These are phyloP conservation scores for Talaromyces verruculosus DNA, from an alignment of 2,329 filamentous ascomycete genomes.

Conservation along the genomic window DNA sequence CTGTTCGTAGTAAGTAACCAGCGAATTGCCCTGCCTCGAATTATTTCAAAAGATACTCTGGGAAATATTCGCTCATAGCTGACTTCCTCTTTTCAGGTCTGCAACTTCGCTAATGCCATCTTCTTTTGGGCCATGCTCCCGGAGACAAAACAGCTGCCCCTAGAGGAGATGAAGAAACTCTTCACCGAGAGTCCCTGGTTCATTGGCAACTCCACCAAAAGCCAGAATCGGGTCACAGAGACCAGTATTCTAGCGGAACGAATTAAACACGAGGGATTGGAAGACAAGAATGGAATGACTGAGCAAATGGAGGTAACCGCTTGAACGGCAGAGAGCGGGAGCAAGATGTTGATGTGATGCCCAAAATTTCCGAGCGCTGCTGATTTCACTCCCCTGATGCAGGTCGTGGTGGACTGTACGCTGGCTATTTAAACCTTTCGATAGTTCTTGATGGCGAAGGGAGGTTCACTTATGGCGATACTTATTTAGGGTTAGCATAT, in stretches of 20 bases:
- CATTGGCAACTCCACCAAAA: neutral
- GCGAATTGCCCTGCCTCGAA: neutral
- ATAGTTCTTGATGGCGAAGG: neutral
- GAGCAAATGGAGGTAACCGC: neutral
- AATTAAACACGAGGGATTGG: neutral
- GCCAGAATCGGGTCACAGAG: neutral
- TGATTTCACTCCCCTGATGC: neutral
- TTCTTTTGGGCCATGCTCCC: conserved; percentile 28
- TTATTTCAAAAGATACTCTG: neutral
- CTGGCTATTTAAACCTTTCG: neutral
- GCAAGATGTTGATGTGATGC: neutral
- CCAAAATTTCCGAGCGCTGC: neutral
- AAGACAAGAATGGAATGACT: neutral
- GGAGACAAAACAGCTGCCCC: conserved; percentile 21
- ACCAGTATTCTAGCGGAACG: neutral
- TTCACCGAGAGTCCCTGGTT: neutral
- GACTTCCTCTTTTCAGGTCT: neutral
- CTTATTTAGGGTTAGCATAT: too few relatives aligned
- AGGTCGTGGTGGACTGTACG: neutral
- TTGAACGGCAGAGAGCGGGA: neutral
- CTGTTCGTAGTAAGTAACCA: conserved; percentile 24
- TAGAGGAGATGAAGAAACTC: conserved; percentile 15
- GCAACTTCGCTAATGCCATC: conserved; percentile 26
- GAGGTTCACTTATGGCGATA: too few relatives aligned
- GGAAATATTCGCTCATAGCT: neutral